Conservation (phyloP, 1,284 basidiomycete species). For the Calocybe gambosa region DNA sequence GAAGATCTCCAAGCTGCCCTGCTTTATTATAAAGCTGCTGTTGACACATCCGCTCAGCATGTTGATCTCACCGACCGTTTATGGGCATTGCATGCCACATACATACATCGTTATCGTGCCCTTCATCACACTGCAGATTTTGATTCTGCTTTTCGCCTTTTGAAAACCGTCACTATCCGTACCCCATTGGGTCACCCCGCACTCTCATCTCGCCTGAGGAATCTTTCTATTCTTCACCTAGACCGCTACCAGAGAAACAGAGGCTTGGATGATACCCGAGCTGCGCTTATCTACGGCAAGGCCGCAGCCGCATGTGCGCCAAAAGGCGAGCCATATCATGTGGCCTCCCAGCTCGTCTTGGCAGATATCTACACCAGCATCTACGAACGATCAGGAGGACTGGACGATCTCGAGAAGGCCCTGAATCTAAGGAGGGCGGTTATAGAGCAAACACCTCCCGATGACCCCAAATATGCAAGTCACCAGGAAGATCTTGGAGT, state of each 20-base stretch:
- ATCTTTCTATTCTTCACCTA: background rate
- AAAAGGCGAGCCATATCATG: background rate
- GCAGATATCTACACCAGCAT: background rate
- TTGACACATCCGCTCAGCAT: background rate
- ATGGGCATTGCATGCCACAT: background rate
- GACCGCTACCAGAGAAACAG: background rate
- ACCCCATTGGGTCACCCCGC: background rate
- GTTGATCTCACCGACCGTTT: background rate
- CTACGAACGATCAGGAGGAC: background rate
- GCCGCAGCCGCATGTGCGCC: background rate
- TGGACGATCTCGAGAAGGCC: background rate
- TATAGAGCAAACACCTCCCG: background rate
- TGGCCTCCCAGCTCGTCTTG: background rate
- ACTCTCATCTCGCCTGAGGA: background rate
- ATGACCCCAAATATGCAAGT: background rate
- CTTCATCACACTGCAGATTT: background rate
- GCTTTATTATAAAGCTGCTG: background rate
- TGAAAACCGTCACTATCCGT: background rate
- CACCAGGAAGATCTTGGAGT: background rate
- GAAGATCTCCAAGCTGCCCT: background rate
- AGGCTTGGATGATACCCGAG: background rate
- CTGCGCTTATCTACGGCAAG: background rate
- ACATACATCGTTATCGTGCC: background rate
- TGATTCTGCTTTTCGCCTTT: background rate
- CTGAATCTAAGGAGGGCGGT: background rate